These are phyloP conservation scores for Skeletonema potamos DNA, from an alignment of 108 stramenopile species.

Conservation along the genomic window DNA sequence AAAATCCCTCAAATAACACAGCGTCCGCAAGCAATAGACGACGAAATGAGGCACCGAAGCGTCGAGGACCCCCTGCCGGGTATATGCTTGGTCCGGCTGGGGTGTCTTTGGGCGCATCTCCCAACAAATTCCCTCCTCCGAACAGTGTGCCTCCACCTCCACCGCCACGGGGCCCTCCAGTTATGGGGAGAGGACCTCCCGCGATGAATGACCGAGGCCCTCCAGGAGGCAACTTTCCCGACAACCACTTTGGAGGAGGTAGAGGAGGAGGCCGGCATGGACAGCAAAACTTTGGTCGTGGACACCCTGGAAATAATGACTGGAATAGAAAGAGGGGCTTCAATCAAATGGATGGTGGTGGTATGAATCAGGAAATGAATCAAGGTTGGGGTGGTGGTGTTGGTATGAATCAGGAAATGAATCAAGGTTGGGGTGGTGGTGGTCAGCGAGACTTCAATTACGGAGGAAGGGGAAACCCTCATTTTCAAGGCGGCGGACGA, in stretches of 20 bases:
- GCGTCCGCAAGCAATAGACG: slow-evolving; percentile 8
- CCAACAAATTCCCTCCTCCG: not conserved
- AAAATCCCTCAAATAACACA: slow-evolving; percentile 6
- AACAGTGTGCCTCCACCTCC: slow-evolving; percentile 18
- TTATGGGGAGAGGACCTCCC: slow-evolving; percentile 29
- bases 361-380: not conserved
- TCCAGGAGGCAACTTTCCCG: slow-evolving; percentile 6
- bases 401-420: slow-evolving; percentile 12
- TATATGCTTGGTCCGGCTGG: slow-evolving; percentile 86
- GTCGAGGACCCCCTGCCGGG: slow-evolving; percentile 80
- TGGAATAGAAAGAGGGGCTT: slow-evolving; percentile 20
- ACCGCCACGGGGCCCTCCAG: slow-evolving; percentile 18
- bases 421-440: slow-evolving; percentile 30
- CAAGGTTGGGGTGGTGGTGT: slow-evolving; percentile 23
- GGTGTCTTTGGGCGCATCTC: slow-evolving; percentile 12
- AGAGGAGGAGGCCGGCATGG: not conserved
- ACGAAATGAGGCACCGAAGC: slow-evolving; percentile 43
- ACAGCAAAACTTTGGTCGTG: not conserved
- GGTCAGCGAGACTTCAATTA: slow-evolving; percentile 24
- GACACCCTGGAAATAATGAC: slow-evolving; percentile 8
- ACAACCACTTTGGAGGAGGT: slow-evolving; percentile 3
- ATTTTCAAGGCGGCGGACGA: slow-evolving; percentile 17
- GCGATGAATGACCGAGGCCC: slow-evolving; percentile 13
- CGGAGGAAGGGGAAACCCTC: slow-evolving; percentile 15
- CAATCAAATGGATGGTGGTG: slow-evolving; percentile 5